Evolutionary conservation across 2,329 filamentous ascomycete species (phyloP), one percentile per base, ranked within the genome.

Genomic region (Colletotrichum noveboracense): DNA sequence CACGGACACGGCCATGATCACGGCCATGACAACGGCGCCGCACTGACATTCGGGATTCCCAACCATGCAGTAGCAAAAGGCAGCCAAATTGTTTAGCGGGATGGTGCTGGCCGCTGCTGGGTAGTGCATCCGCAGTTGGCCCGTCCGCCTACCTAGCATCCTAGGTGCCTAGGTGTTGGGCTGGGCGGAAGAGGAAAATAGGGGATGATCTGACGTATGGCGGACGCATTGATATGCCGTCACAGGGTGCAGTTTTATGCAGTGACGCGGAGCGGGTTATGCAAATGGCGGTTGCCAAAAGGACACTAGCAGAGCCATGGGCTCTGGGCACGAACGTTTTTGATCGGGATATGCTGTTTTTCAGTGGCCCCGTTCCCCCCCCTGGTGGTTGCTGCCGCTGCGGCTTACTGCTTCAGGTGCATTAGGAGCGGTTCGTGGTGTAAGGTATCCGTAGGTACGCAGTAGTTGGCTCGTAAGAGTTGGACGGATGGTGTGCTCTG

Each of bases 141-240:
- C 60, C 32, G 67, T 62, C 55, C 34, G 52, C 26, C 21, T 28
- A 16, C 18, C 9, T 34, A 30, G 24, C 28, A n/a, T 32, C 14
- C 16, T 26, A 61, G 56, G 26, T 16, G 34, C 13, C 34, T 9
- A 28, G 56, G n/a, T 24, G 60, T 66, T 21, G 34, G 34, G 21
- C 48, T 36, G 61, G 34, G 52, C 55, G 68, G 36, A 64, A n/a
- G 21, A 34, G 24, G 16, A 36, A 62, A 61, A 58, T 48, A 72
- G 64, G 48, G 61, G 62, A 69, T 73, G 73, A 75, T 73, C 69
- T 75, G 73, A 75, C 73, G 73, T 75, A 68, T 58, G 70, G 69
- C 30, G 67, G 68, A 43, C 61, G 30, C 32, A 34, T 60, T 69
- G 64, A 62, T 71, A 55, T 68, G 61, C 72, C 32, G 30, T 38